phyloP scores from a whole-genome alignment of 177 flowering plant species.

The Telopea speciosissima region DNA sequence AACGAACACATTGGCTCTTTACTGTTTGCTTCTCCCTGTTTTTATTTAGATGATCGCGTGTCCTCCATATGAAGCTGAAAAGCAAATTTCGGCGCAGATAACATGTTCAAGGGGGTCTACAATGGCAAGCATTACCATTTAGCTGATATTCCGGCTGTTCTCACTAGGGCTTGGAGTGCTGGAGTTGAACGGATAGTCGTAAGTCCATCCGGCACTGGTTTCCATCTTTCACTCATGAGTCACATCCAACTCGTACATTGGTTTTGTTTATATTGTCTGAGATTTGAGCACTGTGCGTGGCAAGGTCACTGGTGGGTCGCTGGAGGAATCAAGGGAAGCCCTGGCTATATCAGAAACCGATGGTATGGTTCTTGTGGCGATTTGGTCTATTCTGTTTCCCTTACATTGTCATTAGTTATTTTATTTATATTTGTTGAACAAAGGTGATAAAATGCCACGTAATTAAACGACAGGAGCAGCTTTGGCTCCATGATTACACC shows the following conservation, averaged over 20 bases:
- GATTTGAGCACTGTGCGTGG: background rate
- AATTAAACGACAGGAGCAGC: too few relatives aligned
- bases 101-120: slow-evolving; percentile 91
- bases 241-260: background rate
- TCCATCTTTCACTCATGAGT: background rate
- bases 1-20: slow-evolving; percentile 16
- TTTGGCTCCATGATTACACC: too few relatives aligned
- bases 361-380: slow-evolving; percentile 39
- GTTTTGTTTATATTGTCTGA: background rate
- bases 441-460: too few relatives aligned
- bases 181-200: slow-evolving; percentile 96
- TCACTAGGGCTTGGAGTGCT: slow-evolving; percentile 83
- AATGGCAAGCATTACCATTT: slow-evolving; percentile 77
- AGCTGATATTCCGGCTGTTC: slow-evolving; percentile 60
- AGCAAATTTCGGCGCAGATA: slow-evolving; percentile 38
- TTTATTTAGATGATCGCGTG: background rate
- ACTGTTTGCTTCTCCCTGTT: background rate
- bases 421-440: too few relatives aligned
- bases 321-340: slow-evolving; percentile 93
- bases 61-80: background rate
- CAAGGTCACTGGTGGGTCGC: slow-evolving; percentile 98
- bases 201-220: slow-evolving; percentile 4
- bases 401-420: background rate
- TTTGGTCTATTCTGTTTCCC: background rate
- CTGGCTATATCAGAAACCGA: slow-evolving; percentile 93